These are phyloP conservation scores for Thyridium curvatum DNA, from an alignment of 2,329 filamentous ascomycete genomes.

Conservation along the genomic window DNA sequence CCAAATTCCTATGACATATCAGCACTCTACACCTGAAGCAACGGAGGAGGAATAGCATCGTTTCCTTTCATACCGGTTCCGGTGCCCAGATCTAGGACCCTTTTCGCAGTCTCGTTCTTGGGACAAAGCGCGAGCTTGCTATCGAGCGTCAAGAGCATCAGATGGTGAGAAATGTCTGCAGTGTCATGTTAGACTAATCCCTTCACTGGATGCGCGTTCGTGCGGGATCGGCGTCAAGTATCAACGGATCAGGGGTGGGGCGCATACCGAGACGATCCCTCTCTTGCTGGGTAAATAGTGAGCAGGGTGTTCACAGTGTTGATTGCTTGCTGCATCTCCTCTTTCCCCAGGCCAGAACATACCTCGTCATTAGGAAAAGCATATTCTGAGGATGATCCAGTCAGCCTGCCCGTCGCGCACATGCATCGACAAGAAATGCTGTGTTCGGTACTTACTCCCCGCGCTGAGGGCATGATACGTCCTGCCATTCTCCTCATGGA, in stretches of 20 bases:
- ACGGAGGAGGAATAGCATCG: no score
- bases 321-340: no score
- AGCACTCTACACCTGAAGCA: no score
- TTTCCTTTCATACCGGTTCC: no score
- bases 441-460: conserved; percentile 10
- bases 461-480: conserved; percentile 17
- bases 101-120: conserved; percentile 10
- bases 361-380: conserved; percentile 14
- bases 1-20: conserved; percentile 10
- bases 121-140: conserved; percentile 10
- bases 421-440: neutral
- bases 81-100: conserved; percentile 12
- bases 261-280: conserved; percentile 12
- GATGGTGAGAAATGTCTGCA: conserved; percentile 12
- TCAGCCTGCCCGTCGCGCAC: neutral
- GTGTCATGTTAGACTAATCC: neutral
- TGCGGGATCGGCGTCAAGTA: neutral
- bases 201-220: neutral
- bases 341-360: neutral
- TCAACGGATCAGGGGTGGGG: neutral
- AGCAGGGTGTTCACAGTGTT: neutral
- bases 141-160: conserved; percentile 11
- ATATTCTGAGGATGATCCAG: conserved; percentile 8
- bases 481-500: conserved; percentile 14
- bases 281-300: conserved; percentile 5